Percentiles rank a stretch among this genome's conserved stretches.
phyloP scores from a whole-genome alignment of 78 protist genomes.

The Dictyostelium firmibasis region DNA sequence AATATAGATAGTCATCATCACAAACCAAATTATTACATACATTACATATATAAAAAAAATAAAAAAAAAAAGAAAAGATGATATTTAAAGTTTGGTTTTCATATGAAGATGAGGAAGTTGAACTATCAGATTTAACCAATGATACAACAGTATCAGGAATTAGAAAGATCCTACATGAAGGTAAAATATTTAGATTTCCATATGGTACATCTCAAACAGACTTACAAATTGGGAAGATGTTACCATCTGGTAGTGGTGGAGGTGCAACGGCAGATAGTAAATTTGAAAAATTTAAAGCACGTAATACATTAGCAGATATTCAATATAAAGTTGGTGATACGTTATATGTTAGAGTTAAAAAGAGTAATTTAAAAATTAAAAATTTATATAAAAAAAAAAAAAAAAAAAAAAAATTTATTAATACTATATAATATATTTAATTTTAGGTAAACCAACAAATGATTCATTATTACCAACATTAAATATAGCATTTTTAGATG shows the following conservation, averaged over 20 bases:
- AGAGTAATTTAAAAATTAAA: neutral
- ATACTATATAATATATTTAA: too few species aligned
- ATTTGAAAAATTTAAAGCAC: constrained; percentile 72
- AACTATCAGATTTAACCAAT: constrained; percentile 8
- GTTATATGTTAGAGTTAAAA: constrained; percentile 53
- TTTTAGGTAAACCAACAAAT: constrained; percentile 53
- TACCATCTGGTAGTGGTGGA: neutral
- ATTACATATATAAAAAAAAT: neutral
- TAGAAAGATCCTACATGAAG: constrained; percentile 64
- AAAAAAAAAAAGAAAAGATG: neutral
- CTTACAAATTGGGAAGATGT: constrained; percentile 43
- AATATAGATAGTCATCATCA: neutral
- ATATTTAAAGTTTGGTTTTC: constrained; percentile 64
- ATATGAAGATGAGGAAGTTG: constrained; percentile 79
- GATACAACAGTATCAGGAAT: constrained; percentile 66
- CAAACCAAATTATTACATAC: neutral
- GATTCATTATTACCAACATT: constrained; percentile 65
- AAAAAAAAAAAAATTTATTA: neutral
- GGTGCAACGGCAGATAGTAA: constrained; percentile 4
- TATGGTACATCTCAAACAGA: constrained; percentile 76
- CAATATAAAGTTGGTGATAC: constrained; percentile 75
- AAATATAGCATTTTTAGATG: constrained; percentile 50
- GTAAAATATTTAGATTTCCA: constrained; percentile 72
- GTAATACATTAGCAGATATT: constrained; percentile 56
- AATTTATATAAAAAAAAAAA: neutral